Evolutionary conservation across 129 eudicot genomes (phyloP).

Genomic region (Artemisia tridentata): DNA sequence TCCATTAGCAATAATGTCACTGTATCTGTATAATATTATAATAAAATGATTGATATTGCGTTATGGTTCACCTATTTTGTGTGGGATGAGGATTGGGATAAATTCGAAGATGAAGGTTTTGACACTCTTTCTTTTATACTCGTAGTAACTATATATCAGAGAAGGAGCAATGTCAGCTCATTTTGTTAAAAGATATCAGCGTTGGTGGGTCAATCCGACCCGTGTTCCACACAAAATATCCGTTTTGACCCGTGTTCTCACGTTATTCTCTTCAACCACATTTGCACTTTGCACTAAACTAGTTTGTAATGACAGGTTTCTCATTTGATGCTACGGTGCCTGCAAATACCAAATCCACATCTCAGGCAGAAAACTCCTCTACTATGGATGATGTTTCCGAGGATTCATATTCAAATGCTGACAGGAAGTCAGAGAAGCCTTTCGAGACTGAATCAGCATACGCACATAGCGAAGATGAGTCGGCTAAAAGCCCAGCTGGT

Average conservation of each 20-base stretch:
- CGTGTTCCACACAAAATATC: not conserved
- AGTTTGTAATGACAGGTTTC: constrained; percentile 47
- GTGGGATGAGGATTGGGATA: too few relatives aligned
- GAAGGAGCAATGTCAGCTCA: too few relatives aligned
- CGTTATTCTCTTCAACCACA: not conserved
- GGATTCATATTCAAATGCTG: constrained; percentile 55
- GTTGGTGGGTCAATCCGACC: not conserved
- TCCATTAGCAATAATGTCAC: too few relatives aligned
- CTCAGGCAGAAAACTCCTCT: constrained; percentile 42
- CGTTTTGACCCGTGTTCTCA: not conserved
- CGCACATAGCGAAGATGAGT: constrained; percentile 65
- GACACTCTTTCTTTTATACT: too few relatives aligned
- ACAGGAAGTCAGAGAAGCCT: too few relatives aligned
- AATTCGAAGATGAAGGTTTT: too few relatives aligned
- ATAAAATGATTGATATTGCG: too few relatives aligned
- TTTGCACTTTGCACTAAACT: constrained; percentile 4
- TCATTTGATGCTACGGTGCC: constrained; percentile 54
- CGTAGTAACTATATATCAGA: too few relatives aligned
- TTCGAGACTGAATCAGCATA: too few relatives aligned
- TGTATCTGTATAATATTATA: too few relatives aligned
- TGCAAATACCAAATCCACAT: constrained; percentile 48
- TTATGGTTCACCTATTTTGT: too few relatives aligned
- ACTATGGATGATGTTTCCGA: constrained; percentile 46
- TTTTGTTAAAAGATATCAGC: not conserved
- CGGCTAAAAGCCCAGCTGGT: constrained; percentile 52